Evolutionary conservation across 257 asterid genomes (phyloP), one percentile per base, ranked within the genome.

Genomic region (Jaltomata sinuosa): DNA sequence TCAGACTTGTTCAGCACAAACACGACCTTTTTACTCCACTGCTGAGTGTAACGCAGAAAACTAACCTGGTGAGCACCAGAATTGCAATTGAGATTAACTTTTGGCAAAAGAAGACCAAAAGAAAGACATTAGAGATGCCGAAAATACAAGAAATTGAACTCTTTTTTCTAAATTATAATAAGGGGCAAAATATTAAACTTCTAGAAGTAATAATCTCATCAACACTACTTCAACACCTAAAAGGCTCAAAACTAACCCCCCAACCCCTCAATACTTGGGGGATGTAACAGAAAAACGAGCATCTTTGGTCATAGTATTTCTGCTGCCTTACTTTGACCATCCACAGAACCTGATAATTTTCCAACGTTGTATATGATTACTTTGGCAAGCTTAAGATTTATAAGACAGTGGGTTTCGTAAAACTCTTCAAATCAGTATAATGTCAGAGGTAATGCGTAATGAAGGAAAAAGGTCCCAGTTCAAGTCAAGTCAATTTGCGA

Each of bases 11-110:
- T 97, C 87, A 97, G 92, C 90, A 95, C 98, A 36, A 97, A 94
- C 79, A 97, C 95, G 78, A 94, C 85, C 85, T 92, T 94, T 87
- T 97, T 95, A 95, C 90, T 89, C 99, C 99, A 97, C 83, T 95
- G 96, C 87, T 97, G 99, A 87, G 91, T 95, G 84, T 95, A 97
- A 85, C 97, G 98, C 83, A 97, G 97, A 91, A 97, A 95, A 86
- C 88, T 81, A 85, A 95, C 98, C 99, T 95, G 94, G 68, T 77
- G 83, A 74, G 59, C 79, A 88, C 81, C 87, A 88, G 81, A 62
- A 65, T 53, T 78, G 25, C 53, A 74, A 61, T 55, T 29, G 40
- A 62, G 42, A 83, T 89, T 65, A 89, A 88, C 79, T 68, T 89
- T 27, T 18, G 79, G 78, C 83, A 65, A 87, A 82, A 86, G 67